Base-by-base conservation (phyloP, 371 early-diverging fungal genomes). In the Mucor velutinosus region DNA sequence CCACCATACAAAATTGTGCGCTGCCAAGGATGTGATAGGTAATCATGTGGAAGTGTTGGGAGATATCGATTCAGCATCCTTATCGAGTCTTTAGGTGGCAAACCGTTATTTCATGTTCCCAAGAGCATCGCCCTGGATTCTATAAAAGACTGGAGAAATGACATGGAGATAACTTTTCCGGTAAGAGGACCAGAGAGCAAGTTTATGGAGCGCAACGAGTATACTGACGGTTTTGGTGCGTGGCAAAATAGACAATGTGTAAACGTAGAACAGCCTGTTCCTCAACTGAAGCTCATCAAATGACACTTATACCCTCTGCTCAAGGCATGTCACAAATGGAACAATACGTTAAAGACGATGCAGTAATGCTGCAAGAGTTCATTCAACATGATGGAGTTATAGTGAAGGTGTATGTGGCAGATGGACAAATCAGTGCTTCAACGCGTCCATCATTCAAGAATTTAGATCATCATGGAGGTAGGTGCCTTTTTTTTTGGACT, bases 301-400 rank as follows among this genome's bases (percentile, higher is more conserved):
- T 84, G 84, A 71, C 66, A 11, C 58, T 84, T 1, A 69, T 84
- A 51, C 80, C 80, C 25, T 73, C 77, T 17, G 43, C 45, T 39
- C 14, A 71, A 15, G 60, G 59, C 25, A 71, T 76, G 66, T 6
- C 55, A 15, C 51, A 65, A 11, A 30, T 81, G 6, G 47, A 62
- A 14, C 49, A 62, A 53, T 76, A 72, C 33, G 23, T 66, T 3
- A 49, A 65, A 0, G 39, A 74, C 5, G 82, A 78, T 25, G 67
- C 78, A 0, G 75, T 84, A 2, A 74, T 84, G 23, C 51, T 84
- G n/a, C 84, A 84, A 66, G 75, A 81, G 33, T 84, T 84, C 39
- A 75, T 84, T 47, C 76, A 74, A 35, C 84, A 84, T 65, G 82
- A 80, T 62, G 84, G 84, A 10, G 74, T 80, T 2, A 72, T 84